These are phyloP conservation scores for Suhomyces coccinellae DNA, from an alignment of 1,139 yeast species.

Conservation along the genomic window DNA sequence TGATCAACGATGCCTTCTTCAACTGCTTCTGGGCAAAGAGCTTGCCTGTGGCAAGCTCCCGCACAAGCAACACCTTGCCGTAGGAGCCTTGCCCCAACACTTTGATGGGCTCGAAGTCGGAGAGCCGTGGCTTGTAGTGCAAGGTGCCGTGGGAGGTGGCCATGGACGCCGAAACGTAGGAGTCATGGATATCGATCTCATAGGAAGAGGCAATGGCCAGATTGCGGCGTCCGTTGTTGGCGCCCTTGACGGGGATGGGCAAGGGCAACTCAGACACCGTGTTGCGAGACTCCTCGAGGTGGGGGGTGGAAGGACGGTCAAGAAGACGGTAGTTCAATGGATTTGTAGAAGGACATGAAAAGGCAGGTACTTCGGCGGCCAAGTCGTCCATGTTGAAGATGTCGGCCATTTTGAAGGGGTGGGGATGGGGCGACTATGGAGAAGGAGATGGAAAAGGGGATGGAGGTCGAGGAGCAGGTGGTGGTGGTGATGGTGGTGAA, in stretches of 20 bases:
- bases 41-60: conserved; percentile 33
- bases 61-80: conserved; percentile 43
- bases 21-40: conserved; percentile 45
- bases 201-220: conserved; percentile 24
- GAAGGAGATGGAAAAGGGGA: background rate
- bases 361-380: conserved; percentile 10
- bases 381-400: conserved; percentile 22
- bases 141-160: conserved; percentile 10
- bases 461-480: background rate
- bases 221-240: conserved; percentile 15
- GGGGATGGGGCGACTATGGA: background rate
- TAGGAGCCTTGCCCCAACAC: conserved; percentile 47
- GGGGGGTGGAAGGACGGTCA: conserved; percentile 11
- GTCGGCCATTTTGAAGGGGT: conserved; percentile 16
- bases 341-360: background rate
- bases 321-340: conserved; percentile 17
- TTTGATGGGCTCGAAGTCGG: conserved; percentile 38
- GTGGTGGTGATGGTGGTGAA: background rate
- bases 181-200: conserved; percentile 25
- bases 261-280: conserved; percentile 20
- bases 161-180: conserved; percentile 21
- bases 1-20: conserved; percentile 40
- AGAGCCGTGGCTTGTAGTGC: conserved; percentile 20
- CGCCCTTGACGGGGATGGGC: conserved; percentile 17
- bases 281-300: conserved; percentile 15